Evolutionary conservation across 2,329 filamentous ascomycete species (phyloP).

Genomic region (Lachnellula arida): DNA sequence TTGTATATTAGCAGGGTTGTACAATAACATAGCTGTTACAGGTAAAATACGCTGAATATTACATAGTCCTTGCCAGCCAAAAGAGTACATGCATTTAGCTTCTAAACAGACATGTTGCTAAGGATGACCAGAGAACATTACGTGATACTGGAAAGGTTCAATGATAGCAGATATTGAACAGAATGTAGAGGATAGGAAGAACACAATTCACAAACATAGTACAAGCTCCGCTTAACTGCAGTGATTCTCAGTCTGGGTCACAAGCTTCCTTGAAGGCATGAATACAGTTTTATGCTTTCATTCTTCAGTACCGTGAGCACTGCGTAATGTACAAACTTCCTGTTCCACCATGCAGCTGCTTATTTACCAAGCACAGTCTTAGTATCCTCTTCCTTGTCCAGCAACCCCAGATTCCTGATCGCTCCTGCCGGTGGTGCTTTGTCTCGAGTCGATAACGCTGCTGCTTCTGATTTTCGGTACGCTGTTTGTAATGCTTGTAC

Average conservation of each 20-base stretch:
- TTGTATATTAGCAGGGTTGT: no score
- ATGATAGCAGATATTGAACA: neutral
- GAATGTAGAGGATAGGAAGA: neutral
- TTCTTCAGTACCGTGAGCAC: neutral
- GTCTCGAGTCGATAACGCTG: constrained; percentile 61
- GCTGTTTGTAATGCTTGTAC: constrained; percentile 75
- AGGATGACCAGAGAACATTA: no score
- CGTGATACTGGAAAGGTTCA: neutral
- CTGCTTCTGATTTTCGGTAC: constrained; percentile 73
- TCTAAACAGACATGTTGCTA: no score
- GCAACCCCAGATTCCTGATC: constrained; percentile 79
- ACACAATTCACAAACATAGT: neutral
- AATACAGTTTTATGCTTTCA: neutral
- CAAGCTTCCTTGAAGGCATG: neutral
- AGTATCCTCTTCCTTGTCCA: constrained; percentile 79
- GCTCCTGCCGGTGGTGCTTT: constrained; percentile 77
- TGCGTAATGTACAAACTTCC: constrained; percentile 29
- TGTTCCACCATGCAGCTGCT: constrained; percentile 11
- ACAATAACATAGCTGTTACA: no score
- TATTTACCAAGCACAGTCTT: constrained; percentile 47
- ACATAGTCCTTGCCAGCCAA: no score
- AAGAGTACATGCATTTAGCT: no score
- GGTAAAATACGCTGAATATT: no score
- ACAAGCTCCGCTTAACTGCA: neutral
- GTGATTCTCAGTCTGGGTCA: neutral